Percentiles rank a stretch among this genome's conserved stretches.
These are phyloP conservation scores for Sphagnum magellanicum DNA, from an alignment of 228 moss, liverwort and hornwort species.

Conservation along the genomic window DNA sequence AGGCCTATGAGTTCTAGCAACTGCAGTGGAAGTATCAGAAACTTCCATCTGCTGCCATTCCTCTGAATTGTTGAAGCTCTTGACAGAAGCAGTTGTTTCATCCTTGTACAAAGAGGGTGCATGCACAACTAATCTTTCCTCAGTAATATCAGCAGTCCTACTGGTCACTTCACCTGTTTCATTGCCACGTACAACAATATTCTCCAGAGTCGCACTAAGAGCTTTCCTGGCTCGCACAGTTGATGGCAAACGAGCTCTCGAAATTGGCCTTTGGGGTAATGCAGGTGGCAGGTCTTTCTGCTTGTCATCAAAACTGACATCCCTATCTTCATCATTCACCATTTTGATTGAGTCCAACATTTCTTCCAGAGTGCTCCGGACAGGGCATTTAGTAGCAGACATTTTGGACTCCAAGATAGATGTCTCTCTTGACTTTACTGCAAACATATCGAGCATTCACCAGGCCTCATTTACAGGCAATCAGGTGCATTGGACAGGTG, in stretches of 20 bases:
- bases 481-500: too few species aligned
- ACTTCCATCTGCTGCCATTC: background rate
- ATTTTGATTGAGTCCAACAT: conserved; percentile 52
- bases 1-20: too few species aligned
- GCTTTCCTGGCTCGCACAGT: conserved; percentile 50
- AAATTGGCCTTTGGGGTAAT: conserved; percentile 46
- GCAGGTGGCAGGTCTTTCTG: conserved; percentile 55
- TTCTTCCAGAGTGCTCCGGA: conserved; percentile 45
- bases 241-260: conserved; percentile 49
- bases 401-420: conserved; percentile 11
- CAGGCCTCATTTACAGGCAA: too few species aligned
- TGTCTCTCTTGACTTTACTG: too few species aligned
- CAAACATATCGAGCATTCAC: too few species aligned
- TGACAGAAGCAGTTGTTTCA: conserved; percentile 7
- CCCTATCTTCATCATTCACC: conserved; percentile 34
- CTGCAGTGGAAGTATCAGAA: too few species aligned
- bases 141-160: background rate
- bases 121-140: conserved; percentile 3
- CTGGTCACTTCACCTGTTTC: conserved; percentile 2
- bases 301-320: conserved; percentile 15
- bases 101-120: conserved; percentile 5
- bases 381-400: conserved; percentile 25
- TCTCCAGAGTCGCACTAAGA: conserved; percentile 18
- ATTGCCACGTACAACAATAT: conserved; percentile 10
- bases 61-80: conserved; percentile 2